Base-by-base conservation (phyloP, 306 rosid species). In the Myrica gale region DNA sequence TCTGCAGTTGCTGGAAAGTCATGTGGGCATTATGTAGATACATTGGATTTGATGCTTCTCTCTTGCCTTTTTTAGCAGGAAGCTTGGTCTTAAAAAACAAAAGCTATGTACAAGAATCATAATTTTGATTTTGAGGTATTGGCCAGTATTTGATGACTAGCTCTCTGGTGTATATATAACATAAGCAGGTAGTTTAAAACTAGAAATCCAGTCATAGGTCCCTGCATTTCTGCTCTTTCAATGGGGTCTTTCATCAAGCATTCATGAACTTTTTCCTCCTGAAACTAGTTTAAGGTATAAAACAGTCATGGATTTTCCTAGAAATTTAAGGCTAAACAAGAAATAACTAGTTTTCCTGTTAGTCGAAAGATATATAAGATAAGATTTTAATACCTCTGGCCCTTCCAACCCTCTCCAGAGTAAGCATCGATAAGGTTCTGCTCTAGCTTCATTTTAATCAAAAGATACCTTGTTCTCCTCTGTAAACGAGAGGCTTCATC, bases 391-490 rank as follows among this genome's bases (percentile, higher is more conserved):
- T 87, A 93, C 98, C 98, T 93, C 78, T 93, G 96, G 72, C 98
- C 98, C 79, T 91, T 93, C 98, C 98, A 91, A 78, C 98, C 97
- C 84, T 93, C 98, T 62, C 87, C 92, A 76, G 97, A 84, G 87
- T 93, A 93, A 74, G 98, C 97, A 85, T 93, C 98, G 70, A 93
- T 89, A 48, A 93, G 97, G 90, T 89, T 89, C 89, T 93, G 98
- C 88, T 93, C 98, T 73, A 85, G 84, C 80, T 89, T 93, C 81
- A 93, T 89, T 82, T 93, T 91, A 75, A 87, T 88, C 78, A 91
- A 44, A 17, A 93, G 90, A 70, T 93, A 93, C 81, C 97, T 87
- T 60, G 89, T 82, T 85, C 98, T 89, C 84, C 97, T 87, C 78
- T 88, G 88, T 81, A 93, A 72, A 72, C 97, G 96, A 48, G 90